Conservation (phyloP, 2,329 filamentous ascomycete species). For the Aureobasidium leucospermi region DNA sequence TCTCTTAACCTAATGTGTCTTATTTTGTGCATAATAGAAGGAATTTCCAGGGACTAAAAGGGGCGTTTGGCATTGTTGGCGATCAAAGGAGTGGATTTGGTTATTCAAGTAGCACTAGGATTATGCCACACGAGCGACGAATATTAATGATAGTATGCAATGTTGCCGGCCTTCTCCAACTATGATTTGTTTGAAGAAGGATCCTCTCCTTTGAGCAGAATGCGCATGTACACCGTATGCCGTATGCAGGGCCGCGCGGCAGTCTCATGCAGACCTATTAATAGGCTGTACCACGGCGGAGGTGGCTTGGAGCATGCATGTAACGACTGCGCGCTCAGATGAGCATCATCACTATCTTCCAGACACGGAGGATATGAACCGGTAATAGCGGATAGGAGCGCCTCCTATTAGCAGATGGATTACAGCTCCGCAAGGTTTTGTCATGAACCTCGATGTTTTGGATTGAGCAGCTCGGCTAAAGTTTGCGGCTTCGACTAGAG, state of each 20-base stretch:
- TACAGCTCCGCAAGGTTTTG: too few relatives aligned
- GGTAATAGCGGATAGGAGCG: too few relatives aligned
- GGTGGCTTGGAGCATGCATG: not conserved
- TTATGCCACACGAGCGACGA: not conserved
- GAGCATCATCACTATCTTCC: too few relatives aligned
- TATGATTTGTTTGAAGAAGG: not conserved
- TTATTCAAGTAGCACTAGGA: not conserved
- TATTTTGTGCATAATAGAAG: not conserved
- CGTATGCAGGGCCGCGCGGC: not conserved
- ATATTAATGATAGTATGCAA: not conserved
- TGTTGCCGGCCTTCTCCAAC: not conserved
- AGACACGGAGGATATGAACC: too few relatives aligned
- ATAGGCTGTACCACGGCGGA: not conserved
- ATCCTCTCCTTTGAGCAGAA: not conserved
- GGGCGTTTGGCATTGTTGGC: slow-evolving; percentile 1
- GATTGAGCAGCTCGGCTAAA: not conserved
- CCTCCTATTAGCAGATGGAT: too few relatives aligned
- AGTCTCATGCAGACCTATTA: not conserved
- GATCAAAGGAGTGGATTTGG: not conserved
- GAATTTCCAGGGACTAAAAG: not conserved
- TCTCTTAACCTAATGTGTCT: not conserved
- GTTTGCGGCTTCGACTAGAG: not conserved
- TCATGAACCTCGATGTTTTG: too few relatives aligned
- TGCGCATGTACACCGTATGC: not conserved
- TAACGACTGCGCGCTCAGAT: too few relatives aligned